phyloP scores from a whole-genome alignment of 345 rosid species.

The Populus pruinosa region DNA sequence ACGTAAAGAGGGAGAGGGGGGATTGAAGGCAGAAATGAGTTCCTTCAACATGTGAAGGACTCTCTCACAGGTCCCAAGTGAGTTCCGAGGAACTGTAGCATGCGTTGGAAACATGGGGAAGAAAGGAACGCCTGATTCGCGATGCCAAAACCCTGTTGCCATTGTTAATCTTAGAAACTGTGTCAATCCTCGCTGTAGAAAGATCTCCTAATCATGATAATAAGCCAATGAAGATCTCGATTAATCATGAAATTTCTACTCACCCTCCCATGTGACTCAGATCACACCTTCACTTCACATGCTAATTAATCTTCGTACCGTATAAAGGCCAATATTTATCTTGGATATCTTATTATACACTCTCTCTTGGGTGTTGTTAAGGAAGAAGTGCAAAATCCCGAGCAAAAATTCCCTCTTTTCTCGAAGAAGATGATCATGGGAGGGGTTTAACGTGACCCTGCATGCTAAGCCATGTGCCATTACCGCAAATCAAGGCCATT shows the following conservation, averaged over 20 bases:
- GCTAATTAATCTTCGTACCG: background rate
- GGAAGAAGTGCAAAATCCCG: slow-evolving; percentile 5
- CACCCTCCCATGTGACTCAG: background rate
- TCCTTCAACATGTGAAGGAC: background rate
- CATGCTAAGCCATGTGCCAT: slow-evolving; percentile 11
- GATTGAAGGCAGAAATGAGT: background rate
- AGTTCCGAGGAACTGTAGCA: background rate
- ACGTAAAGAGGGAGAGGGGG: background rate
- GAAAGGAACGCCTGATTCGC: too few species aligned
- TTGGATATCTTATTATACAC: background rate
- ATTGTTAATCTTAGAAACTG: background rate
- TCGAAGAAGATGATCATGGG: background rate
- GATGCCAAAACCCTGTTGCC: background rate
- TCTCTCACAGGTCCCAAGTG: background rate
- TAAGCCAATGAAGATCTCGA: background rate
- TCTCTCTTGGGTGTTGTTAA: background rate
- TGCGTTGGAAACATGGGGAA: background rate
- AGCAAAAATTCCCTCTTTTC: slow-evolving; percentile 17
- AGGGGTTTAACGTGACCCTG: background rate
- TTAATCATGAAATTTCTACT: background rate
- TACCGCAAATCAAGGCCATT: slow-evolving; percentile 1
- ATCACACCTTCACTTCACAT: background rate
- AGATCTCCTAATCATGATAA: background rate
- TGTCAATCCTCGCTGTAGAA: background rate
- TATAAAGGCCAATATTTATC: background rate